Conservation (phyloP, 2,329 filamentous ascomycete species). For the Trichoderma polysporum region DNA sequence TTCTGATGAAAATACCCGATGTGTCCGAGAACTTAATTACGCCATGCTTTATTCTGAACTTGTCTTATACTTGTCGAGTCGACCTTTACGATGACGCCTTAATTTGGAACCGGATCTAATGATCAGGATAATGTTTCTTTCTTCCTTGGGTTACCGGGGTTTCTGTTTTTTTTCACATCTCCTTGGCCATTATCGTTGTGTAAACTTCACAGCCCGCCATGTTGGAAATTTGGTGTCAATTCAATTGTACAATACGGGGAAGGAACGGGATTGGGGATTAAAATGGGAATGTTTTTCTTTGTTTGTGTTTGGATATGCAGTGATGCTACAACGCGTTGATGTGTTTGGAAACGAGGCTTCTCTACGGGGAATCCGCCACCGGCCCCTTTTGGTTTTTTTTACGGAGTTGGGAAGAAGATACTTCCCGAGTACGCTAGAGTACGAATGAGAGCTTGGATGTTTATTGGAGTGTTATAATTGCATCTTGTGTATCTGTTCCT, state of each 20-base stretch:
- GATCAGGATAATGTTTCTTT: conserved; percentile 20
- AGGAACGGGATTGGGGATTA: conserved; percentile 14
- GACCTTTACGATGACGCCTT: conserved; percentile 7
- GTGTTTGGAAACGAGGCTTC: conserved; percentile 14
- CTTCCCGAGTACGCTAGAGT: conserved; percentile 25
- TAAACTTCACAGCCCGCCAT: conserved; percentile 6
- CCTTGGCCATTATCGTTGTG: conserved; percentile 1
- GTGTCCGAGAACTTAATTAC: background rate
- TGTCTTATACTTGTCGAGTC: conserved; percentile 15
- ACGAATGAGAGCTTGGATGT: conserved; percentile 25
- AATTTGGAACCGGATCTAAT: conserved; percentile 17
- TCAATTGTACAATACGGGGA: conserved; percentile 21
- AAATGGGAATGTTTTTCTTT: conserved; percentile 14
- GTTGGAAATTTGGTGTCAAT: conserved; percentile 19
- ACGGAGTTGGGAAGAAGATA: conserved; percentile 22
- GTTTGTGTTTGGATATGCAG: conserved; percentile 10
- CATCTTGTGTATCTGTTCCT: background rate
- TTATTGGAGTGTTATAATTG: background rate
- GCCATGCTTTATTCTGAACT: background rate
- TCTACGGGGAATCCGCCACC: background rate
- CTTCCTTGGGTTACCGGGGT: background rate
- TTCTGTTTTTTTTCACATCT: background rate
- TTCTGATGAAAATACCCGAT: conserved; percentile 46
- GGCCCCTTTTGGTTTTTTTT: conserved; percentile 11
- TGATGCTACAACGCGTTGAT: conserved; percentile 13